Evolutionary conservation across 768 basidiomycete species (phyloP).

Genomic region (Tricholomella constricta): DNA sequence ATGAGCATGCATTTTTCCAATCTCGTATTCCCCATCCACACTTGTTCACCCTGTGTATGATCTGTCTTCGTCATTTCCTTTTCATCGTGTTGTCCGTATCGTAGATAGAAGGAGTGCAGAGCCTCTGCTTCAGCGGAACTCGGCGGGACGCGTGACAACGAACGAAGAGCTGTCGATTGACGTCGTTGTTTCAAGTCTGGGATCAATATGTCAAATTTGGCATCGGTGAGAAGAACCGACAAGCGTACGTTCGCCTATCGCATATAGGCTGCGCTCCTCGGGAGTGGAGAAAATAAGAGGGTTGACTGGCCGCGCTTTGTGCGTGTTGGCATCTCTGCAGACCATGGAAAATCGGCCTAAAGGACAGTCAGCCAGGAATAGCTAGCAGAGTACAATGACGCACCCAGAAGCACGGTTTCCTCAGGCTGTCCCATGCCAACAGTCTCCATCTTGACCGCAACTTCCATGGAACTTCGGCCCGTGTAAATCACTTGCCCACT

Average conservation of each 20-base stretch:
- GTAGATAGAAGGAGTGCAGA: conserved; percentile 70
- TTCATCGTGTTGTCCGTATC: conserved; percentile 48
- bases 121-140: conserved; percentile 65
- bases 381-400: not conserved
- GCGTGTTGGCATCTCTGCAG: conserved; percentile 69
- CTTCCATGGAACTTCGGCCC: conserved; percentile 78
- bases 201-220: not conserved
- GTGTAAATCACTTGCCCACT: conserved; percentile 83
- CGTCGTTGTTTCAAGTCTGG: conserved; percentile 65
- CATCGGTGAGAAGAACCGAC: not conserved
- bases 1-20: conserved; percentile 73
- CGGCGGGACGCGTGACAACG: conserved; percentile 74
- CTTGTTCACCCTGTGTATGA: conserved; percentile 42
- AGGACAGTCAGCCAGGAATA: not conserved
- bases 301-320: conserved; percentile 64
- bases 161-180: conserved; percentile 51
- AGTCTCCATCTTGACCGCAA: conserved; percentile 84
- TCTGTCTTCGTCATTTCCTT: conserved; percentile 11
- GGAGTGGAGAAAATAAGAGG: conserved; percentile 57
- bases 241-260: conserved; percentile 69
- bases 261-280: conserved; percentile 63
- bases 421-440: conserved; percentile 47
- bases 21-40: conserved; percentile 76
- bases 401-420: conserved; percentile 70
- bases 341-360: conserved; percentile 93